Evolutionary conservation across 2,329 filamentous ascomycete species (phyloP).

Genomic region (Colletotrichum nymphaeae): DNA sequence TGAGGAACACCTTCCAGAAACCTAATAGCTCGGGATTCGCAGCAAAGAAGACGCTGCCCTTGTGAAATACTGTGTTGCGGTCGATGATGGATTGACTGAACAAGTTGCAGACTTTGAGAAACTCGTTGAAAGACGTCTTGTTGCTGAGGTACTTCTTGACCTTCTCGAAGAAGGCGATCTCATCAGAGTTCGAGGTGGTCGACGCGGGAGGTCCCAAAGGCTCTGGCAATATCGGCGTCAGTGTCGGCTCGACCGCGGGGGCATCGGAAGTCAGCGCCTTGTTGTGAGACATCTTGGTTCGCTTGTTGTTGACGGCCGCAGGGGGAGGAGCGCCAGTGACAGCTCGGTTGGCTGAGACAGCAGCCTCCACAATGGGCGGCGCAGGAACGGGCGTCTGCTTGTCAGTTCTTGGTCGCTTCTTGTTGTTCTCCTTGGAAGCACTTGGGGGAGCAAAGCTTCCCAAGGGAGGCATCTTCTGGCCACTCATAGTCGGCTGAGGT

Average conservation of each 20-base stretch:
- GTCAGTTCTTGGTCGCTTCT: constrained; percentile 80
- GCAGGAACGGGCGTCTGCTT: constrained; percentile 63
- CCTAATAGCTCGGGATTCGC: constrained; percentile 88
- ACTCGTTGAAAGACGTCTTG: constrained; percentile 92
- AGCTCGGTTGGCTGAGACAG: constrained; percentile 47
- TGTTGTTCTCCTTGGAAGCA: constrained; percentile 83
- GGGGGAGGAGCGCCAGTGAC: constrained; percentile 41
- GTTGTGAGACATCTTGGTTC: constrained; percentile 77
- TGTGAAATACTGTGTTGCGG: constrained; percentile 82
- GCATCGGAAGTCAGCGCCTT: constrained; percentile 70
- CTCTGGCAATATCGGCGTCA: constrained; percentile 89
- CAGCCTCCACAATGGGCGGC: constrained; percentile 55
- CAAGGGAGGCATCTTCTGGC: constrained; percentile 88
- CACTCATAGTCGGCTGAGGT: constrained; percentile 64
- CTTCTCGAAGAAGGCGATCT: constrained; percentile 93
- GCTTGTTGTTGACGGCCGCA: constrained; percentile 63
- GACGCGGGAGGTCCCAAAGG: constrained; percentile 83
- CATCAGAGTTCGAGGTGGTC: constrained; percentile 81
- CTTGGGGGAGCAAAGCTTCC: constrained; percentile 93
- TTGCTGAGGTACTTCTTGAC: constrained; percentile 97
- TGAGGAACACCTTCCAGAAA: constrained; percentile 88
- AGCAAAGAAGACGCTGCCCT: constrained; percentile 87
- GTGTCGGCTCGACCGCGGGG: constrained; percentile 80
- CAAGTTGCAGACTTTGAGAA: constrained; percentile 95
- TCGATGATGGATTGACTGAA: constrained; percentile 95